Conservation (phyloP, 495 filamentous ascomycete genomes). For the Hypoxylon fragiforme region DNA sequence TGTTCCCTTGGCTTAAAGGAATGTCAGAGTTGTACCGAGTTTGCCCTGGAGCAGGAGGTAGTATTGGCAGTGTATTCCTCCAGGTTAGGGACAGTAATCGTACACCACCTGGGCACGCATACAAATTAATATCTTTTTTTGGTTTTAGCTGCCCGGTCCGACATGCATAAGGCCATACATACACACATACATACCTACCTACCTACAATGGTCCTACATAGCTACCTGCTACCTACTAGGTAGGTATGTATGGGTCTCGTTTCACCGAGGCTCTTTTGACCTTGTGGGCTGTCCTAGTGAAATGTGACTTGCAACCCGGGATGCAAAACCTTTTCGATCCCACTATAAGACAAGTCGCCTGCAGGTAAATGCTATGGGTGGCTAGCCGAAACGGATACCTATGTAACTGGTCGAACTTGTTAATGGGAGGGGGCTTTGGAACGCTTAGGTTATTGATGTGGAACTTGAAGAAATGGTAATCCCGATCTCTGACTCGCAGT, state of each 20-base stretch:
- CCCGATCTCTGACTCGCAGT: slow-evolving; percentile 36
- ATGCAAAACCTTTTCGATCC: slow-evolving; percentile 22
- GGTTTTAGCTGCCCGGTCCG: slow-evolving; percentile 10
- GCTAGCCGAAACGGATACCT: slow-evolving; percentile 18
- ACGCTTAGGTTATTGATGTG: slow-evolving; percentile 21
- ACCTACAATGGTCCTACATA: neutral
- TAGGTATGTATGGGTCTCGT: slow-evolving; percentile 23
- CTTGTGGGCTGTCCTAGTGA: slow-evolving; percentile 14
- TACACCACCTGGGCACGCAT: too few relatives aligned
- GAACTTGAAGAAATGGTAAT: slow-evolving; percentile 23
- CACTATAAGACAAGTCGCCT: slow-evolving; percentile 21
- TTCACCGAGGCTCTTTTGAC: slow-evolving; percentile 34
- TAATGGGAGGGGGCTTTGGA: neutral
- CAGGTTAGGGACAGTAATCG: too few relatives aligned
- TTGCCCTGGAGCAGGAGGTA: too few relatives aligned
- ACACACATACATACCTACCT: too few relatives aligned
- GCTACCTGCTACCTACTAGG: neutral
- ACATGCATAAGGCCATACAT: slow-evolving; percentile 16
- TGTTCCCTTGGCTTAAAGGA: neutral
- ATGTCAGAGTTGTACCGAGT: neutral
- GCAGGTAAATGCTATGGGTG: slow-evolving; percentile 23
- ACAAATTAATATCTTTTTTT: neutral
- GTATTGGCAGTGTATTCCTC: too few relatives aligned
- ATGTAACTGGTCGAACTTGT: slow-evolving; percentile 11
- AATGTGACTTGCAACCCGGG: slow-evolving; percentile 26